Evolutionary conservation across 768 basidiomycete genomes (phyloP), one percentile per base, ranked within the genome.

Genomic region (Mycena metata): DNA sequence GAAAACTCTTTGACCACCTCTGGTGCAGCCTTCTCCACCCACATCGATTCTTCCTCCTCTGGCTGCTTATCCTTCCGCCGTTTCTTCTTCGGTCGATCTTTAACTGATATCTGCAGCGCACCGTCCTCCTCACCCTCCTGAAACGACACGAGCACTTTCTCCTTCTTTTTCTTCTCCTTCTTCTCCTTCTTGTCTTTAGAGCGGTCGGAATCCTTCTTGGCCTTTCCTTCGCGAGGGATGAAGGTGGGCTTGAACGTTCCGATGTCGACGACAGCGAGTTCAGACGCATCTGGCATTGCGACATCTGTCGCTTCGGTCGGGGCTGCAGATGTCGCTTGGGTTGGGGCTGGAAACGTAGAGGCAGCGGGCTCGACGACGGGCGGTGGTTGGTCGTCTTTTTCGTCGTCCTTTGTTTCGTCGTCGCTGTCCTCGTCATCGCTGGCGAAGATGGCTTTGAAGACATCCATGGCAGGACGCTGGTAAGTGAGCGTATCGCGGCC

Each of bases 391-490:
- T 78, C 77, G 30, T 72, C 73, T 33, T 77, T 75, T 16, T 77
- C 73, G 60, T 71, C 73, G 59, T 71, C 76, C 13, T 81, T 82
- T 1, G 83, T 85, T 5, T 95, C 94, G 3, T 90, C 90, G 11
- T 90, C 93, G 19, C 90, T 91, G 41, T 94, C 93, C 74, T 97
- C 96, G 50, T 95, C 94, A 67, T 95, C 95, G 79, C 94, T 96
- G 13, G 96, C 96, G 77, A 99, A 99, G 67, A 99, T 98, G 4
- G 97, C 96, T 77, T 97, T 98, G 85, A 99, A 99, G 49, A 99
- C 89, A 75, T 96, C 93, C 86, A 96, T 94, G 8, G 90, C 83
- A 2, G 98, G 97, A 43, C 93, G 87, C 73, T 93, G 84, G 77
- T 98, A 96, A 0, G 93, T 96, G 70, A 98, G 83, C 8, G 90